These are phyloP conservation scores for Alternaria infectoria DNA, from an alignment of 2,329 filamentous ascomycete species.

Conservation along the genomic window DNA sequence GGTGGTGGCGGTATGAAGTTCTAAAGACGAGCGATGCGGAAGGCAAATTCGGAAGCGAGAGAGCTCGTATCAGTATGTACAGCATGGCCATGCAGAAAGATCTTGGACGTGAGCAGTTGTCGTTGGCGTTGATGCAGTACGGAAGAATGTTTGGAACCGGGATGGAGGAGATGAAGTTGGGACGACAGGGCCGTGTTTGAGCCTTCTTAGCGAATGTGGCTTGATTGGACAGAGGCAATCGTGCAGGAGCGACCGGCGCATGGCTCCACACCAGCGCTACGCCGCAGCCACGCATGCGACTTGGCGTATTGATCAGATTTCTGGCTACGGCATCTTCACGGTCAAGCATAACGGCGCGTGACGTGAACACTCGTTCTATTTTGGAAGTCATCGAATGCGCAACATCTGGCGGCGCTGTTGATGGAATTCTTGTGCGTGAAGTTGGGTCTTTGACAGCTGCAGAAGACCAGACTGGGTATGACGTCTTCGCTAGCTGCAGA, in stretches of 20 bases:
- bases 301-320: neutral
- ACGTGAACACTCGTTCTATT: neutral
- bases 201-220: constrained; percentile 19
- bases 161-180: constrained; percentile 25
- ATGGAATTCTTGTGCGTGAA: neutral
- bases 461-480: constrained; percentile 10
- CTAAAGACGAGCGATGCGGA: no score
- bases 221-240: constrained; percentile 37
- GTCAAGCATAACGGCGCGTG: neutral
- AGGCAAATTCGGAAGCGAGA: no score
- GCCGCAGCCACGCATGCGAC: constrained; percentile 33
- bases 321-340: neutral
- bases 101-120: neutral
- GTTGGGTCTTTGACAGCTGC: neutral
- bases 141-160: neutral
- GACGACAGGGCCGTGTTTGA: constrained; percentile 28
- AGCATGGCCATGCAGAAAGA: neutral
- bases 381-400: neutral
- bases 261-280: constrained; percentile 33
- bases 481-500: constrained; percentile 29
- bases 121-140: neutral
- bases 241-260: constrained; percentile 13
- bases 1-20: no score
- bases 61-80: neutral
- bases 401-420: neutral